Evolutionary conservation across 805 yeast genomes (phyloP).

Genomic region (Starmerella floris): DNA sequence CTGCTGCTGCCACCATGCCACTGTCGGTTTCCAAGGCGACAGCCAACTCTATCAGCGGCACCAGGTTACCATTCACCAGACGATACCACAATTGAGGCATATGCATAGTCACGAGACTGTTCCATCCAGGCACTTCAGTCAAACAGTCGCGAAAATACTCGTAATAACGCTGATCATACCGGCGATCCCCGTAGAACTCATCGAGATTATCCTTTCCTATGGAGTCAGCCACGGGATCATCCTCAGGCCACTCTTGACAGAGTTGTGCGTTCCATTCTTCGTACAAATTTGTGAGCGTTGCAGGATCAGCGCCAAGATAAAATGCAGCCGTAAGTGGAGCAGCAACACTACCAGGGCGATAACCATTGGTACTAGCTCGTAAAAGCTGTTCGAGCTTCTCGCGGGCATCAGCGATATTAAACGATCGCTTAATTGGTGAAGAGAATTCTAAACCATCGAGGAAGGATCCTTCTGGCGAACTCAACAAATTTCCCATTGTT

Average conservation of each 20-base stretch:
- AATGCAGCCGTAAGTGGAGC: conserved; percentile 27
- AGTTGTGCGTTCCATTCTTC: conserved; percentile 21
- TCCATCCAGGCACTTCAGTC: conserved; percentile 28
- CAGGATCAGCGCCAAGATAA: conserved; percentile 28
- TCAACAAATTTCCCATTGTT: no score
- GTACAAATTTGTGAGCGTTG: conserved; percentile 23
- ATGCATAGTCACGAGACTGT: conserved; percentile 21
- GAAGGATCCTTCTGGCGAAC: no score
- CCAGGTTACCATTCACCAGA: conserved; percentile 21
- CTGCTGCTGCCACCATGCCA: conserved; percentile 28
- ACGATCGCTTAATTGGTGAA: conserved; percentile 1
- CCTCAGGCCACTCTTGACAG: conserved; percentile 29
- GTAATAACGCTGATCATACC: conserved; percentile 28
- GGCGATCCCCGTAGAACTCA: conserved; percentile 24
- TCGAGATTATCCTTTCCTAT: conserved; percentile 25
- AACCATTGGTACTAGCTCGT: conserved; percentile 13
- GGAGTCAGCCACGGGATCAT: conserved; percentile 30
- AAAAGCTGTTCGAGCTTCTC: conserved; percentile 17
- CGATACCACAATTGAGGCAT: conserved; percentile 18
- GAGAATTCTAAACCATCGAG: conserved; percentile 14
- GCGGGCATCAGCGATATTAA: conserved; percentile 4
- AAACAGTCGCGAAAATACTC: conserved; percentile 31
- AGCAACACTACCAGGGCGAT: conserved; percentile 10
- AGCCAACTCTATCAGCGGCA: conserved; percentile 28
- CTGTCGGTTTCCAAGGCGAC: conserved; percentile 28